These are phyloP conservation scores for Sugiyamaella pinicola DNA, from an alignment of 1,139 yeast species.

Conservation along the genomic window DNA sequence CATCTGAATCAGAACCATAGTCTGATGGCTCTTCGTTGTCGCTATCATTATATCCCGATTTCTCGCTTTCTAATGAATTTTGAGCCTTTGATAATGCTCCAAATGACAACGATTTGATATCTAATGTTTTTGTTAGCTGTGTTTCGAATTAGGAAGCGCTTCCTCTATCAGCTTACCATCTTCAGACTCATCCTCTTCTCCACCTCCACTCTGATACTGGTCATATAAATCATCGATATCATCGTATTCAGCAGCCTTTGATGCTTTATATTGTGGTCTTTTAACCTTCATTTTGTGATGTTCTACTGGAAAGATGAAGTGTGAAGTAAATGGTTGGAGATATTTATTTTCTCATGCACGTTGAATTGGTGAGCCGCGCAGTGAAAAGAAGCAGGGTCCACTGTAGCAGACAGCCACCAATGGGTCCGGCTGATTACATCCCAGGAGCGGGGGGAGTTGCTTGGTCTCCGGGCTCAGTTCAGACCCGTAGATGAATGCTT, in stretches of 20 bases:
- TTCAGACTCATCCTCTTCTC: slow-evolving; percentile 31
- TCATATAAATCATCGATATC: slow-evolving; percentile 16
- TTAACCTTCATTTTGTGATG: slow-evolving; percentile 21
- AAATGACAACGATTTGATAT: slow-evolving; percentile 53
- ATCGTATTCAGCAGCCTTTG: slow-evolving; percentile 6
- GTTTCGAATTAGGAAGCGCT: not conserved
- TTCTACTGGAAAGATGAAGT: not conserved
- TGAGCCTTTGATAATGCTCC: slow-evolving; percentile 64
- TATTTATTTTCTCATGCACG: slow-evolving; percentile 5
- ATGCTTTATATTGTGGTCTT: slow-evolving; percentile 22
- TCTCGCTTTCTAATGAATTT: slow-evolving; percentile 46
- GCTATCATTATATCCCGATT: slow-evolving; percentile 24
- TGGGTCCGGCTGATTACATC: no score
- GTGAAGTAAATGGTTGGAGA: not conserved
- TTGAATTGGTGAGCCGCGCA: slow-evolving; percentile 11
- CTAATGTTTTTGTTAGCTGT: slow-evolving; percentile 37
- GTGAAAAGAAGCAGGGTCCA: not conserved
- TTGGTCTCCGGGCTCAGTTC: no score
- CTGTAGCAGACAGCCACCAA: no score
- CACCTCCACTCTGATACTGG: slow-evolving; percentile 3
- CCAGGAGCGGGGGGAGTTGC: no score
- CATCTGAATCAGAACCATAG: slow-evolving; percentile 30
- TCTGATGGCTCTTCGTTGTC: slow-evolving; percentile 24
- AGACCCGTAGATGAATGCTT: no score
- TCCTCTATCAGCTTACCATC: slow-evolving; percentile 15